Percentiles rank a stretch among this genome's conserved stretches.
Conservation (phyloP, 148 eudicot species). For the Rheum nobile region DNA sequence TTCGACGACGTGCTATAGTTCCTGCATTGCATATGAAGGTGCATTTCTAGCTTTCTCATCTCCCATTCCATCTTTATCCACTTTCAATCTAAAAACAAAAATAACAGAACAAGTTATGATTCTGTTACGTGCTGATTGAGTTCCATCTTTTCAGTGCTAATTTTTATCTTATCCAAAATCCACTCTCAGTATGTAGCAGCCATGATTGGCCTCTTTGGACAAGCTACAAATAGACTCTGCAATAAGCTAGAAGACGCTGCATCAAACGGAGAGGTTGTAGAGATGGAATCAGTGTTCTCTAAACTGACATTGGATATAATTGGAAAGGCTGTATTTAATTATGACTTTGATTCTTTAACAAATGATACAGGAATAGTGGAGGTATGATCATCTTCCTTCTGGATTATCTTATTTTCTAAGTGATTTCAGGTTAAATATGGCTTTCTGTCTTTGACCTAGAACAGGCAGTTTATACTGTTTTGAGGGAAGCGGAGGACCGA, state of each 20-base stretch:
- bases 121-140: not conserved
- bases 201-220: constrained; percentile 80
- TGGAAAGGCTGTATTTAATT: constrained; percentile 92
- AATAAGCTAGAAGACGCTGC: constrained; percentile 80
- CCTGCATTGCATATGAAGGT: constrained; percentile 98
- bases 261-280: constrained; percentile 71
- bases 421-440: not conserved
- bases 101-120: not conserved
- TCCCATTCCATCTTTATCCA: not conserved
- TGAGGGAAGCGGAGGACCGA: constrained; percentile 89
- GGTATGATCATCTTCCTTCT: constrained; percentile 28
- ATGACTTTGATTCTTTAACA: constrained; percentile 90
- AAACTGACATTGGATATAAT: constrained; percentile 90
- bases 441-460: constrained; percentile 13
- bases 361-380: constrained; percentile 89
- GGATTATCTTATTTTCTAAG: constrained; percentile 1
- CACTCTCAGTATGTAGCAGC: constrained; percentile 67
- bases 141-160: constrained; percentile 1
- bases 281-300: constrained; percentile 97
- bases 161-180: not conserved
- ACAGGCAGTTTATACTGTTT: constrained; percentile 93
- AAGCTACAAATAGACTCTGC: constrained; percentile 85
- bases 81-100: not conserved
- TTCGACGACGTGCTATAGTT: constrained; percentile 84
- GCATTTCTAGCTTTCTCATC: constrained; percentile 8